Conservation (phyloP, 2,329 filamentous ascomycete genomes). For the Metarhizium sp. region DNA sequence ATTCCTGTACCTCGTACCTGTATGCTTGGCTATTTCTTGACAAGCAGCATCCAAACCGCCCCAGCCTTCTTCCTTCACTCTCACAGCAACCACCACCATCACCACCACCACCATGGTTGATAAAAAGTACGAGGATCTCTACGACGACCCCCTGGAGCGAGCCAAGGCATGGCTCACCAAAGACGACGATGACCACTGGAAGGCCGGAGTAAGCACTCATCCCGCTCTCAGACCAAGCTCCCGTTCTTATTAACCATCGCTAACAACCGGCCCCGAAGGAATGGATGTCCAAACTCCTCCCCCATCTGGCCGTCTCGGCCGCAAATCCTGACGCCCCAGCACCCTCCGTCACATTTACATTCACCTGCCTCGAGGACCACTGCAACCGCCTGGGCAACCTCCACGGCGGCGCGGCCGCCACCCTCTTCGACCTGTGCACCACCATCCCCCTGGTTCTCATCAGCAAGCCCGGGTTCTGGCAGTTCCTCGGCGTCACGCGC, state of each 20-base stretch:
- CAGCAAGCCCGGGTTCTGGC: conserved; percentile 50
- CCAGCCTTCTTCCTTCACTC: neutral
- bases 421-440: conserved; percentile 59
- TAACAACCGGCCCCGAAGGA: conserved; percentile 20
- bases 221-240: too few species aligned
- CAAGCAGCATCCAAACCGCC: too few species aligned
- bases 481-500: conserved; percentile 52
- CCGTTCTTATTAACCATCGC: neutral
- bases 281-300: conserved; percentile 34
- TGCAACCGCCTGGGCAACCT: conserved; percentile 45
- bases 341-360: conserved; percentile 34
- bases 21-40: neutral
- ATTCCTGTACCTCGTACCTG: too few species aligned
- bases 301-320: conserved; percentile 30
- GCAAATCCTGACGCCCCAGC: conserved; percentile 23
- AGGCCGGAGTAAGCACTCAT: conserved; percentile 19
- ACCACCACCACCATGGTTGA: conserved; percentile 5
- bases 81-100: neutral
- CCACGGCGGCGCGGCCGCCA: conserved; percentile 55
- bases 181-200: conserved; percentile 18
- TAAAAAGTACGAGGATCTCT: conserved; percentile 11
- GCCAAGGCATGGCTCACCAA: conserved; percentile 21
- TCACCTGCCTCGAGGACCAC: conserved; percentile 39
- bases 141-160: conserved; percentile 22
- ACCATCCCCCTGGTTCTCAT: conserved; percentile 47